Base-by-base conservation (phyloP, 345 rosid genomes). In the Eucalyptus shirleyi region DNA sequence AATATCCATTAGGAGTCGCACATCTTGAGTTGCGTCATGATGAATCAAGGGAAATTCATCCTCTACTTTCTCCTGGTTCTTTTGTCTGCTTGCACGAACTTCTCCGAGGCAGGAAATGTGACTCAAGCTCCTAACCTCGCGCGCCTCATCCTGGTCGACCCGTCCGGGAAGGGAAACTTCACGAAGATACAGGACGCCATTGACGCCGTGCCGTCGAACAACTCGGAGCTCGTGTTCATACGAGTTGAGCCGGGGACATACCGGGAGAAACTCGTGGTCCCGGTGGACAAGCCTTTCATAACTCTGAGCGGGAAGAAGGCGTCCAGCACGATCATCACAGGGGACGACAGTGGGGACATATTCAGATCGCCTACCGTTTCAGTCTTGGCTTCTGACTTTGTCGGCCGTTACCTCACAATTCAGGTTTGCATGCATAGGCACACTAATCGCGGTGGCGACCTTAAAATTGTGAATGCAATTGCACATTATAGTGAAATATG, bases 141-240 rank as follows among this genome's bases (percentile, higher is more conserved):
- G 19, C 37, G 77, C 77, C 37, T 65, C 37, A 15, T 65, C 77
- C 21, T 4, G 34, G 77, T 65, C 77, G 34, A 62, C 34, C 69
- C 34, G 8, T 62, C 69, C 34, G 69, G 69, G 32, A 30, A 62
- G 34, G 69, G 77, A n/a, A 37, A 88, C 86, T 88, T 65, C 86
- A 42, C 4, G 60, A 88, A 28, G 89, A 88, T 88, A 69, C 89
- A 88, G 42, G 89, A 88, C 10, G 89, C 89, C 56, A 69, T 88
- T 26, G 89, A 67, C 26, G 89, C 86, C 2, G 86, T 88, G 50
- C 59, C 50, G 8, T 49, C 26, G 5, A 88, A 50, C 86, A 88
- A 88, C 86, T 50, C 49, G 6, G 86, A 40, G 12, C 86, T 49
- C 0, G 89, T 88, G 7, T 18, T 60, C 60, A 72, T 88, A 72